Base-by-base conservation (phyloP, 2,329 filamentous ascomycete species). In the Eutypa lata region DNA sequence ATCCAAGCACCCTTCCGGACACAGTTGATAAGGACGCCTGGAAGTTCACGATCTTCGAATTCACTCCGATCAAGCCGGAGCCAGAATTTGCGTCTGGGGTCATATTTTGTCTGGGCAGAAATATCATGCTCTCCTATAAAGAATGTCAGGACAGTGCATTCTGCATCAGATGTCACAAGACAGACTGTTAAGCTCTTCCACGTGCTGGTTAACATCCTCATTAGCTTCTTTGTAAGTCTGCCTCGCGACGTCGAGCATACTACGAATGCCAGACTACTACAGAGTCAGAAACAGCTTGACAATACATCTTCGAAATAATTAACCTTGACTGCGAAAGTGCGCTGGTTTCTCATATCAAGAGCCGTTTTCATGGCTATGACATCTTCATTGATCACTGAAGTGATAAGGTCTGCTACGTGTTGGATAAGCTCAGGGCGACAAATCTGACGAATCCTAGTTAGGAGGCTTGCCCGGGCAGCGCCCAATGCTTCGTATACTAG, bases 171-270 rank as follows among this genome's bases (percentile, higher is more conserved):
- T 7, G n/a, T n/a, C n/a, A n/a, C 18, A 16, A 1, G 11, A 57
- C 73, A 52, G 69, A 88, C 90, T 77, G 56, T 82, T 82, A 11
- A 97, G 70, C 16, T 84, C 79, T 21, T 82, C 78, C 2, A 93
- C 78, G 66, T 93, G 83, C 49, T 87, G 78, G 59, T 88, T 81
- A 3, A 90, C 83, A 68, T 96, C 90, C 47, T 88, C 82, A 5
- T 87, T 94, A 2, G 88, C 84, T 67, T 97, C 93, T 62, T 94
- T 95, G 72, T 94, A 97, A 0, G 90, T 91, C 63, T 91, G 88
- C 5, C 92, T 83, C 33, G 91, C 90, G 37, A 97, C 89, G 70
- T 97, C 93, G 3, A 97, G 81, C 52, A 97, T 81, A 2, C 90
- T 90, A 61, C 90, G 91, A 42, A 94, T 84, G 0, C 90, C 90